Conservation (phyloP, 352 stramenopile species). For the Phytophthora sojae region DNA sequence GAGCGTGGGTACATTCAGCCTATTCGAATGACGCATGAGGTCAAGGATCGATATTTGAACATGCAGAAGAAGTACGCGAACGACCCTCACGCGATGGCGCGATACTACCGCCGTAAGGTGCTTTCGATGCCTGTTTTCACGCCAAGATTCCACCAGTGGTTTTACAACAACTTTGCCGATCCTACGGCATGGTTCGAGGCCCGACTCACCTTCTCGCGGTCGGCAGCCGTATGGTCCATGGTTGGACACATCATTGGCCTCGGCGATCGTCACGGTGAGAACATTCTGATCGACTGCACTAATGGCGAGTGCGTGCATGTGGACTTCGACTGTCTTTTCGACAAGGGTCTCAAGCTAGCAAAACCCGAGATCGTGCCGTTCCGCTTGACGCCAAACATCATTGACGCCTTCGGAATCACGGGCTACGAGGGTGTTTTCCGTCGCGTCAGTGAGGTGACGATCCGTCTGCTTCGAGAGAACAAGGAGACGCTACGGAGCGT, state of each 20-base stretch:
- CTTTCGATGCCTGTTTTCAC: slow-evolving; percentile 84
- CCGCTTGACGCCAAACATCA: slow-evolving; percentile 99
- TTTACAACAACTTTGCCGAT: slow-evolving; percentile 98
- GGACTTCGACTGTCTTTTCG: slow-evolving; percentile 99
- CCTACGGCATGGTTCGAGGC: slow-evolving; percentile 98
- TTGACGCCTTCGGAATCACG: slow-evolving; percentile 99
- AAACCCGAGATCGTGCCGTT: slow-evolving; percentile 99
- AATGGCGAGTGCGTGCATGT: slow-evolving; percentile 99
- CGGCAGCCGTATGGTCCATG: slow-evolving; percentile 97
- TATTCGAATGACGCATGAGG: slow-evolving; percentile 76
- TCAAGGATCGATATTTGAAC: slow-evolving; percentile 88
- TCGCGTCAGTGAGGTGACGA: slow-evolving; percentile 92
- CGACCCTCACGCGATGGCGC: slow-evolving; percentile 79
- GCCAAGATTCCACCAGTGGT: slow-evolving; percentile 99
- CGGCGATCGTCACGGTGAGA: slow-evolving; percentile 98
- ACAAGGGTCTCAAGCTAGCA: slow-evolving; percentile 98
- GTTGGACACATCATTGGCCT: slow-evolving; percentile 96
- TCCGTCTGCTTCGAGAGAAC: slow-evolving; percentile 95
- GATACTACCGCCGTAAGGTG: slow-evolving; percentile 75
- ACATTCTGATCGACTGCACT: slow-evolving; percentile 98
- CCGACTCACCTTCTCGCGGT: slow-evolving; percentile 84
- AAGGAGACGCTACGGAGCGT: slow-evolving; percentile 98
- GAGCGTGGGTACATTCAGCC: slow-evolving; percentile 86
- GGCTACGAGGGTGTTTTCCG: slow-evolving; percentile 96
- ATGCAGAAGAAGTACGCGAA: slow-evolving; percentile 91